These are phyloP conservation scores for Agrostemma githago DNA, from an alignment of 148 eudicot species.

Conservation along the genomic window DNA sequence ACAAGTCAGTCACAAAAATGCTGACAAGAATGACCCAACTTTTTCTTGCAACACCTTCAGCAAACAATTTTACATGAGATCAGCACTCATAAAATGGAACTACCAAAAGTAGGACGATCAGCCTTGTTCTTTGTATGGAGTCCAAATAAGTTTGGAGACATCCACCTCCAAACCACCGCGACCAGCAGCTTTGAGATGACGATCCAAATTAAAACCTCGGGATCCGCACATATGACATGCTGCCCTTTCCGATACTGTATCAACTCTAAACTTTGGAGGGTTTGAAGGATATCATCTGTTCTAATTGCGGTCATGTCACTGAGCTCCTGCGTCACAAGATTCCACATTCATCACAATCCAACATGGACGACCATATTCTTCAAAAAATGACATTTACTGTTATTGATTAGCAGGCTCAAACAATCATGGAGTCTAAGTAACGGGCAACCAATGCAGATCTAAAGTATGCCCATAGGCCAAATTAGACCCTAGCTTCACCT, in stretches of 20 bases:
- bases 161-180: constrained; percentile 91
- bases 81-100: neutral
- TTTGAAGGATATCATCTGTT: constrained; percentile 79
- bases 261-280: constrained; percentile 84
- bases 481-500: neutral
- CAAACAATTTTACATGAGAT: constrained; percentile 20
- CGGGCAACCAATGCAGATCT: neutral
- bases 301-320: constrained; percentile 98
- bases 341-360: constrained; percentile 3
- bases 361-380: neutral
- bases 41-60: constrained; percentile 11
- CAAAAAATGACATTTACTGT: neutral
- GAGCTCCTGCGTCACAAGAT: constrained; percentile 54
- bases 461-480: neutral
- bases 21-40: neutral
- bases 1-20: neutral
- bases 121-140: constrained; percentile 91
- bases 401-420: neutral
- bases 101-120: constrained; percentile 23
- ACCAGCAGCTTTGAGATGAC: constrained; percentile 97
- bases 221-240: constrained; percentile 93
- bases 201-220: constrained; percentile 90
- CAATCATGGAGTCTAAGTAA: neutral
- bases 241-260: constrained; percentile 96
- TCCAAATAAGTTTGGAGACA: constrained; percentile 87